A percentile compares a stretch with the other conserved stretches of the same genome.
Evolutionary conservation across 2,329 filamentous ascomycete species (phyloP).

Genomic region (Neonectria neomacrospora): DNA sequence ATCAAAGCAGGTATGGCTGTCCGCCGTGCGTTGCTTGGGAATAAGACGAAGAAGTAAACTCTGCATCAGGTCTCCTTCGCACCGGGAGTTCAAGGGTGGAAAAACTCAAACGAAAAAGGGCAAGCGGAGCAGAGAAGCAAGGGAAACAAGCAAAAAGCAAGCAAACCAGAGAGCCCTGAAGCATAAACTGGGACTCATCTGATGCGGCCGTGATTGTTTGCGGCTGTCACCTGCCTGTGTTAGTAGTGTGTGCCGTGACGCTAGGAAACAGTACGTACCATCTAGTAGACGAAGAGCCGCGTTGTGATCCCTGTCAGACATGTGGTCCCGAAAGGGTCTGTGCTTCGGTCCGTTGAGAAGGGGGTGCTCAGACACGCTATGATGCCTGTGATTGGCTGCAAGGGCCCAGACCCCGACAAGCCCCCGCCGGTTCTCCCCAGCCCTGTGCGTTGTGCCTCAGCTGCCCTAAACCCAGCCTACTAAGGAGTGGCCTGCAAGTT

Average conservation of each 20-base stretch:
- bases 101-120: not conserved
- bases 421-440: constrained; percentile 35
- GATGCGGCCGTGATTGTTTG: too few relatives aligned
- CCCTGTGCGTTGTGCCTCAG: constrained; percentile 31
- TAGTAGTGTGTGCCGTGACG: constrained; percentile 5
- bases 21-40: constrained; percentile 14
- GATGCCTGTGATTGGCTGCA: constrained; percentile 31
- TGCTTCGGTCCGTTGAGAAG: constrained; percentile 38
- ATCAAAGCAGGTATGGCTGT: constrained; percentile 27
- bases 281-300: constrained; percentile 38
- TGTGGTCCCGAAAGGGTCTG: constrained; percentile 42
- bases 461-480: not conserved
- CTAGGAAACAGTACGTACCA: constrained; percentile 32
- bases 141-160: not conserved
- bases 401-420: constrained; percentile 16
- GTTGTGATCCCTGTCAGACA: constrained; percentile 46
- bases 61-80: not conserved
- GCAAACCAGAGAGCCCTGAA: not conserved
- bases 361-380: constrained; percentile 5
- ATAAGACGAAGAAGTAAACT: constrained; percentile 11
- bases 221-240: too few relatives aligned
- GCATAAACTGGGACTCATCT: too few relatives aligned
- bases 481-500: not conserved
- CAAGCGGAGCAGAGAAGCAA: not conserved
- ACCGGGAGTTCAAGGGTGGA: not conserved